Evolutionary conservation across 2,329 filamentous ascomycete species (phyloP), one percentile per base, ranked within the genome.

Genomic region (Diaporthe sp.): DNA sequence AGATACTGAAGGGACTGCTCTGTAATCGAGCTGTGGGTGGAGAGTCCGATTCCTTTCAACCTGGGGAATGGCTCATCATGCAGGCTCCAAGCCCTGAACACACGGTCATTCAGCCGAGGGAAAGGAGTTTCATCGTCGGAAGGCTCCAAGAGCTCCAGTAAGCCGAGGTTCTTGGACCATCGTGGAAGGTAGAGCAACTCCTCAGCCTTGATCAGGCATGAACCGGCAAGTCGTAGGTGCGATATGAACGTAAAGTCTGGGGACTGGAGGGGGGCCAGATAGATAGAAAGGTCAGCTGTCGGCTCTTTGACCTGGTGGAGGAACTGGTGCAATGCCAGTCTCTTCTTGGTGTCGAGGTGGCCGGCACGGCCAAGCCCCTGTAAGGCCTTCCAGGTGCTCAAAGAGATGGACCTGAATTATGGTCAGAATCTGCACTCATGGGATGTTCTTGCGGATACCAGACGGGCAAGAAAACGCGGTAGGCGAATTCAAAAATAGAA

Each of bases 71-170:
- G 55, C 4, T 58, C 42, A 6, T 71, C 31, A 3, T 42, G n/a
- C 19, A 72, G 57, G 37, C 67, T 75, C 73, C 73, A 75, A 2
- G 67, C 73, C 31, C 57, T 71, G 15, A 75, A 42, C 25, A 75
- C 9, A 28, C 58, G 57, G 46, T 76, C 71, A 39, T 31, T 74
- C n/a, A 71, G 37, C 7, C 46, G 19, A 55, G 75, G 75, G 5
- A 74, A 76, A n/a, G 46, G 58, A 6, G 46, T n/a, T 5, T 15
- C 17, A 1, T 17, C 2, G 25, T 53, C 17, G 4, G 8, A 17
- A 8, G 72, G 73, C 61, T 73, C 73, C n/a, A 75, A n/a, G 3
- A 76, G 22, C 31, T 76, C 75, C 53, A 76, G n/a, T 19, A 76
- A 3, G 8, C 70, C 73, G n/a, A 76, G 73, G 39, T 73, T 76